A percentile compares a stretch with the other conserved stretches of the same genome.
These are phyloP conservation scores for Cryptosporidium parvum DNA, from an alignment of 169 alveolate species.

Conservation along the genomic window DNA sequence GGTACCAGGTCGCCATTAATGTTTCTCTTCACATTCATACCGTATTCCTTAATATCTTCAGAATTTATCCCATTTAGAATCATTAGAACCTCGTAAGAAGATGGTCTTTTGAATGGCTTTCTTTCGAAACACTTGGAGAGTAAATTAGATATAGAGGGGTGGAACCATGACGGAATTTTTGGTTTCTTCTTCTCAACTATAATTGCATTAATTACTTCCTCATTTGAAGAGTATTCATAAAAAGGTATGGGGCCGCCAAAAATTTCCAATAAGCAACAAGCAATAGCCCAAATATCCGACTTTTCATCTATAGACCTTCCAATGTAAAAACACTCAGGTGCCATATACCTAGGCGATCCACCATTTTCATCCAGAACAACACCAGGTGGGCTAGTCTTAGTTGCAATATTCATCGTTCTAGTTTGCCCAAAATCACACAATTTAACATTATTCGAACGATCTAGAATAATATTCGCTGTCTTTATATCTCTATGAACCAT, in stretches of 20 bases:
- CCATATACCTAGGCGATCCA: conserved; percentile 88
- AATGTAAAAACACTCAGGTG: conserved; percentile 85
- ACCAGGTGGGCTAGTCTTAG: conserved; percentile 57
- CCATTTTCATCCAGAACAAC: conserved; percentile 86
- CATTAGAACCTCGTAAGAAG: conserved; percentile 50
- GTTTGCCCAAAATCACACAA: conserved; percentile 88
- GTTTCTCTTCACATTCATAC: conserved; percentile 63
- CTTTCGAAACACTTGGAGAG: conserved; percentile 76
- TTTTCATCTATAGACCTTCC: conserved; percentile 83
- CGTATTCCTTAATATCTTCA: conserved; percentile 45
- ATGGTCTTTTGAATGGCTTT: conserved; percentile 78
- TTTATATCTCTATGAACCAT: conserved; percentile 85
- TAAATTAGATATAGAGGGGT: conserved; percentile 64
- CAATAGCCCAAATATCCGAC: conserved; percentile 86
- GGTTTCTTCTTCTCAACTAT: conserved; percentile 78
- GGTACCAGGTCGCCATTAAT: conserved; percentile 44
- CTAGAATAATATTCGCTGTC: conserved; percentile 84
- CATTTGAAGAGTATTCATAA: conserved; percentile 81
- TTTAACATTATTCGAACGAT: conserved; percentile 80
- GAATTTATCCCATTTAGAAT: conserved; percentile 8
- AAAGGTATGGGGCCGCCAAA: conserved; percentile 86
- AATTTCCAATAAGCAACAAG: conserved; percentile 86
- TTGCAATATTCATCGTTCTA: conserved; percentile 77
- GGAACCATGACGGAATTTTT: conserved; percentile 78
- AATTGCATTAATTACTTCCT: conserved; percentile 79